Evolutionary conservation across 768 basidiomycete genomes (phyloP), one percentile per base, ranked within the genome.

Genomic region (Favolaschia claudopus): DNA sequence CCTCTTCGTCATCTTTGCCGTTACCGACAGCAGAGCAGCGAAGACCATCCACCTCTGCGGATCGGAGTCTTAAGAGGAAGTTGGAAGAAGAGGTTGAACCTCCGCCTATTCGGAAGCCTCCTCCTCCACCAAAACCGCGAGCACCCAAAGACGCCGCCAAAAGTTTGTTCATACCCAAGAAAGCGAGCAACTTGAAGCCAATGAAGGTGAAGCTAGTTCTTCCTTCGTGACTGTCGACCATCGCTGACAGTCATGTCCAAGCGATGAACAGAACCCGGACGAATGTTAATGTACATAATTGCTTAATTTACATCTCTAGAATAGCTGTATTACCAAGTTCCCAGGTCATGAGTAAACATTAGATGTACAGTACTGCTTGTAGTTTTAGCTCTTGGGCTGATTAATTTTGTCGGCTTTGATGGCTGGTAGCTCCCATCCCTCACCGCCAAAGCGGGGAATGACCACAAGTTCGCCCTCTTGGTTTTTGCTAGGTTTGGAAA

Each of bases 361-460:
- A 42, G 7, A 57, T 44, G 56, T 39, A 37, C 46, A 27, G 13
- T 17, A 34, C 27, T 44, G 49, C 53, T 56, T 49, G 38, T 52
- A 27, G 19, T 43, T 9, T 44, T 58, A 44, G 53, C 55, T 52
- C 46, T 62, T 63, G 58, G 51, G 62, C 48, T 38, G 15, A 43
- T 50, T 65, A 42, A 52, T 45, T 28, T 17, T 54, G 28, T 74
- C 74, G 22, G 76, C 80, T 64, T 79, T 81, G 8, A 94, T 79
- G 3, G 93, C 83, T 28, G 95, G 93, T 54, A 99, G 74, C 71
- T 96, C 93, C 88, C 96, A 96, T 7, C 86, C 86, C 28, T 89
- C 86, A 34, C 89, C 88, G 10, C 94, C 94, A 72, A 95, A 98
- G 49, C 83, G 86, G 0, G 96, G 96, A 44, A 89, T 86, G 10